phyloP scores from a whole-genome alignment of 352 stramenopile species.

The Blastocystis sp. region DNA sequence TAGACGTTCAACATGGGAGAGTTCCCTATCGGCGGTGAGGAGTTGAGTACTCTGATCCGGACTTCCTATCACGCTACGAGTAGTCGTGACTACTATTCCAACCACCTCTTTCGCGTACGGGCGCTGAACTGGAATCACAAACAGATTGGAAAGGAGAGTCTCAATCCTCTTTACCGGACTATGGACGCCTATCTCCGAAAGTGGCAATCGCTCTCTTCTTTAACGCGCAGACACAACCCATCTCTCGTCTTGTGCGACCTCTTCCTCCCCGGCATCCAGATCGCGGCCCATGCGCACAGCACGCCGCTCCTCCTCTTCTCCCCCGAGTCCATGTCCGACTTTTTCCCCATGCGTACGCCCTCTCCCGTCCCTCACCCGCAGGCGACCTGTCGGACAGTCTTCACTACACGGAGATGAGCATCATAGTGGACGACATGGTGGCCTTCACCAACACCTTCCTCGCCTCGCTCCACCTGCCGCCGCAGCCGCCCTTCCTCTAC shows the following conservation, averaged over 20 bases:
- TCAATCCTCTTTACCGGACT: not conserved
- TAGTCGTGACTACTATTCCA: conserved; percentile 26
- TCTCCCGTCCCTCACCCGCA: not conserved
- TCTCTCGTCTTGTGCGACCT: conserved; percentile 35
- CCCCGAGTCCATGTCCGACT: not conserved
- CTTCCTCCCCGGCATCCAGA: conserved; percentile 12
- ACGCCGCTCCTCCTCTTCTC: conserved; percentile 36
- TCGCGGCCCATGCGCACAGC: conserved; percentile 9
- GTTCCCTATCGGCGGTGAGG: conserved; percentile 28
- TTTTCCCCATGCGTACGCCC: conserved; percentile 3
- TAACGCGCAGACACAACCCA: not conserved
- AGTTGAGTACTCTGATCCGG: conserved; percentile 11
- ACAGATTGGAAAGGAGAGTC: conserved; percentile 36
- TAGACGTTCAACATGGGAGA: conserved; percentile 36
- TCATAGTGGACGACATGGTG: conserved; percentile 13
- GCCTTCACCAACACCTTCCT: conserved; percentile 9
- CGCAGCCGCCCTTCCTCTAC: conserved; percentile 22
- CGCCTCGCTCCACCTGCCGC: not conserved
- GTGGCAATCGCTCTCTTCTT: not conserved
- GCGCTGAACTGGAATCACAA: not conserved
- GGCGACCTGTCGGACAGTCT: not conserved
- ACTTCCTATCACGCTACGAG: conserved; percentile 42
- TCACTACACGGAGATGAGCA: conserved; percentile 25
- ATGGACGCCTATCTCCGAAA: conserved; percentile 23
- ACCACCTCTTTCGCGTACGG: conserved; percentile 29